These are phyloP conservation scores for Solanum clarkiae DNA, from an alignment of 257 asterid species.

Conservation along the genomic window DNA sequence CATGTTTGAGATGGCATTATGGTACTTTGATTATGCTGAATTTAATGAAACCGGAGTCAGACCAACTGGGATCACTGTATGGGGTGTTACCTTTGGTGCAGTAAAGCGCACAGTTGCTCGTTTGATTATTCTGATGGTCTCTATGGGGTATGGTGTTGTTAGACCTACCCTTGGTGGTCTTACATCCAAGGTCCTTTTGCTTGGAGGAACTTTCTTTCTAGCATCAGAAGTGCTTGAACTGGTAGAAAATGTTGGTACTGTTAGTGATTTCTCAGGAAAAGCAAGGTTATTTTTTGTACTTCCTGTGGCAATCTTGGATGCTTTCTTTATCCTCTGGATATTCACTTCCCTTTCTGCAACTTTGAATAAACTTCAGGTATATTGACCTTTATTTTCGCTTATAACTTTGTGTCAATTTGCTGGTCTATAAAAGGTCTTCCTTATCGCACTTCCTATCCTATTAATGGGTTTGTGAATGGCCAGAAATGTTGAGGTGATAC, in stretches of 20 bases:
- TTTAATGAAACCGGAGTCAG: constrained; percentile 78
- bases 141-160: constrained; percentile 99
- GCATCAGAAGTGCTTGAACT: constrained; percentile 84
- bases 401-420: background rate
- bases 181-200: constrained; percentile 71
- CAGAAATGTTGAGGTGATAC: background rate
- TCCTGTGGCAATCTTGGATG: constrained; percentile 89
- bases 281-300: constrained; percentile 73
- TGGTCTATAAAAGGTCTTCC: background rate
- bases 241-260: constrained; percentile 79
- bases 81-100: constrained; percentile 92
- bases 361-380: constrained; percentile 93
- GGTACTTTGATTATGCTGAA: constrained; percentile 92
- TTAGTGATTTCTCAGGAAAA: constrained; percentile 87
- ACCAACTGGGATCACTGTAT: constrained; percentile 75
- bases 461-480: background rate
- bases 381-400: background rate
- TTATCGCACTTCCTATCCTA: background rate
- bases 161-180: constrained; percentile 94
- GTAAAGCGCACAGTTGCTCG: constrained; percentile 83
- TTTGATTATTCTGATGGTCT: constrained; percentile 61
- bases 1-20: constrained; percentile 84
- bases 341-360: constrained; percentile 84
- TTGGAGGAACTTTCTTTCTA: constrained; percentile 80
- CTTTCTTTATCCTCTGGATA: constrained; percentile 90